Percentiles rank a stretch among this genome's conserved stretches.
Evolutionary conservation across 106 monocot genomes (phyloP).

Genomic region (Allium sativum): DNA sequence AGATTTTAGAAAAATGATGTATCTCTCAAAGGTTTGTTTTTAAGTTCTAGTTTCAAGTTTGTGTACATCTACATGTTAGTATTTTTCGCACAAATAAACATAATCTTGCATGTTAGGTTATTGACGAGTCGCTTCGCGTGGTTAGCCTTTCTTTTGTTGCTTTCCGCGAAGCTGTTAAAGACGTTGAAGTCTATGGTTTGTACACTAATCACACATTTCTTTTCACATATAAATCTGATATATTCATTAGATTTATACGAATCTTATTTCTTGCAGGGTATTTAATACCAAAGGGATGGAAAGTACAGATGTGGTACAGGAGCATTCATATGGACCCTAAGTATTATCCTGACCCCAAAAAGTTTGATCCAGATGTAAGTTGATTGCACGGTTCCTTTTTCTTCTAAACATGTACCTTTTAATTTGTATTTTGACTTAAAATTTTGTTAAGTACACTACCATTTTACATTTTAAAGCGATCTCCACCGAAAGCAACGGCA

Average conservation of each 20-base stretch:
- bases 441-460: not conserved
- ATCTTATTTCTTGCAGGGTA: slow-evolving; percentile 33
- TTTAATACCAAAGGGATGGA: slow-evolving; percentile 90
- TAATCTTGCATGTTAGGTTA: slow-evolving; percentile 27
- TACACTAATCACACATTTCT: not conserved
- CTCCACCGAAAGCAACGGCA: slow-evolving; percentile 50
- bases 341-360: slow-evolving; percentile 52
- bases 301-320: slow-evolving; percentile 72
- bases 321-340: slow-evolving; percentile 86
- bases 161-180: slow-evolving; percentile 58
- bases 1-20: slow-evolving; percentile 75
- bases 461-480: slow-evolving; percentile 27
- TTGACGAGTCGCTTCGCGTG: slow-evolving; percentile 75
- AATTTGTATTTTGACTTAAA: too few relatives aligned
- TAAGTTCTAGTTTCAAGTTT: slow-evolving; percentile 11
- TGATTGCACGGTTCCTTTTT: not conserved
- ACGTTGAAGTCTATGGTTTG: slow-evolving; percentile 70
- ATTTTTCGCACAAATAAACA: not conserved
- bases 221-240: not conserved
- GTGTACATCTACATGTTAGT: slow-evolving; percentile 1
- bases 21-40: slow-evolving; percentile 64
- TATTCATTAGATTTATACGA: not conserved
- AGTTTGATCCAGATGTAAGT: slow-evolving; percentile 82
- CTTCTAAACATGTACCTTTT: not conserved
- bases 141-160: slow-evolving; percentile 78